Percentiles rank a stretch among this genome's conserved stretches.
These are phyloP conservation scores for Chrysoporthe austroafricana DNA, from an alignment of 2,329 filamentous ascomycete species.

Conservation along the genomic window DNA sequence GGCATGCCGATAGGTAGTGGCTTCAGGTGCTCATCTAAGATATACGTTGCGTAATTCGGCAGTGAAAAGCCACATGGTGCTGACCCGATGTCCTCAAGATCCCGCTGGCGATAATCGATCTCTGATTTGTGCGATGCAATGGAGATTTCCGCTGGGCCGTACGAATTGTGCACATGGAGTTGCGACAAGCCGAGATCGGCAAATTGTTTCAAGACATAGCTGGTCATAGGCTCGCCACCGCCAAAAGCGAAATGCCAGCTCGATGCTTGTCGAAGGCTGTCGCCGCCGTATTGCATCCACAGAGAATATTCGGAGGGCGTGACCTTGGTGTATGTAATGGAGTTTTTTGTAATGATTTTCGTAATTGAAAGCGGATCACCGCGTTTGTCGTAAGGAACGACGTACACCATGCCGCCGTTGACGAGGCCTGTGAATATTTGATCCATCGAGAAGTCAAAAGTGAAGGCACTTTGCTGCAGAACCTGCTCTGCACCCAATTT, in stretches of 20 bases:
- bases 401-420: constrained; percentile 36
- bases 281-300: constrained; percentile 31
- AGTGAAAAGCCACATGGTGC: constrained; percentile 20
- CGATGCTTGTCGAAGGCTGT: constrained; percentile 15
- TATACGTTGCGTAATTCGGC: constrained; percentile 43
- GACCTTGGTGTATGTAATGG: constrained; percentile 40
- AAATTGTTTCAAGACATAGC: not conserved
- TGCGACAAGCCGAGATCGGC: constrained; percentile 6
- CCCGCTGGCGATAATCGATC: constrained; percentile 24
- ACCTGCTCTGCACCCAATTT: constrained; percentile 36
- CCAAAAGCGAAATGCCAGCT: constrained; percentile 34
- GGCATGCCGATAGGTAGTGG: constrained; percentile 40
- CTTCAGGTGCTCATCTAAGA: constrained; percentile 42
- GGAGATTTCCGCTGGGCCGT: constrained; percentile 21
- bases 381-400: constrained; percentile 35
- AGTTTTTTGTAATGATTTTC: constrained; percentile 37
- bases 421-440: constrained; percentile 37
- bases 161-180: constrained; percentile 18
- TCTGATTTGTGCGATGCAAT: constrained; percentile 15
- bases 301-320: constrained; percentile 45
- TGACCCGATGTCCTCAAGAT: not conserved
- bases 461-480: constrained; percentile 42
- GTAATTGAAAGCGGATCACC: constrained; percentile 40
- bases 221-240: constrained; percentile 38
- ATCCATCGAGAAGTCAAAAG: constrained; percentile 45